Evolutionary conservation across 371 early-diverging fungal species (phyloP).

Genomic region (Apophysomyces elegans): DNA sequence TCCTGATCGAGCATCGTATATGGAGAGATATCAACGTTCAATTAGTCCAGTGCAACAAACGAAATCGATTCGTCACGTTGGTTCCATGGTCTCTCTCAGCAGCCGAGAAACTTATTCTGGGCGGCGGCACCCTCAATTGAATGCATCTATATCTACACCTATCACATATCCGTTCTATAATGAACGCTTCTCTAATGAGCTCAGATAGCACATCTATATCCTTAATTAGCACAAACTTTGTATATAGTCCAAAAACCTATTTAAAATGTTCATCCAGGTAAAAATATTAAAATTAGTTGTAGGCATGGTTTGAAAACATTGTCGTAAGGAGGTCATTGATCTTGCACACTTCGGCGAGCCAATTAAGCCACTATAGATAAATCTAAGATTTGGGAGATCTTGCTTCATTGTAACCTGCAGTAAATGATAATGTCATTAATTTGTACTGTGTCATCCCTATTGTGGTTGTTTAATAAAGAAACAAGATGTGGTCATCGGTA

Average conservation of each 20-base stretch:
- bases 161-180: conserved; percentile 3
- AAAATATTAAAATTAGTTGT: too few species aligned
- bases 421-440: too few species aligned
- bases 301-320: too few species aligned
- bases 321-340: too few species aligned
- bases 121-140: conserved; percentile 1
- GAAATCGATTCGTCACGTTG: background rate
- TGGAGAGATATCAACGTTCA: background rate
- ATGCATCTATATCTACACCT: conserved; percentile 8
- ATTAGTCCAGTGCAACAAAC: background rate
- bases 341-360: too few species aligned
- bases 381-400: too few species aligned
- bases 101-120: background rate
- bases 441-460: too few species aligned
- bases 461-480: too few species aligned
- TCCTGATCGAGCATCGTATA: background rate
- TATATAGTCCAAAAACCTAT: background rate
- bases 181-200: conserved; percentile 2
- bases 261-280: too few species aligned
- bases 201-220: background rate
- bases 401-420: too few species aligned
- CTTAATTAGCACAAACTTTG: background rate
- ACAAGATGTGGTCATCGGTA: too few species aligned
- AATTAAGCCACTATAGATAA: too few species aligned
- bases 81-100: background rate